A percentile compares a stretch with the other conserved stretches of the same genome.
Conservation (phyloP, 495 filamentous ascomycete species). For the Venustampulla echinocandica region DNA sequence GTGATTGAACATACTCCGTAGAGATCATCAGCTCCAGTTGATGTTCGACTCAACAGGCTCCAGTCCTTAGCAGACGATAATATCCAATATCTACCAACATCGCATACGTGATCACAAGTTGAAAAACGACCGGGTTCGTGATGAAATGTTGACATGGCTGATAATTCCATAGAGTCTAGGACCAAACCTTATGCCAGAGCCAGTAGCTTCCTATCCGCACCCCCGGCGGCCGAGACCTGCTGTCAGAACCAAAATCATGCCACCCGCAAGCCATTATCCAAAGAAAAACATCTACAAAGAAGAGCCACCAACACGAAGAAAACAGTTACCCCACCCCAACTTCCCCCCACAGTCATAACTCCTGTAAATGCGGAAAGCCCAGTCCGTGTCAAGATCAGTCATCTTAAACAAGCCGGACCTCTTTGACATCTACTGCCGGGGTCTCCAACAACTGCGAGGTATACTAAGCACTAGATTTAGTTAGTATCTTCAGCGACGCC, state of each 20-base stretch:
- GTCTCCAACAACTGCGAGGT: too few relatives aligned
- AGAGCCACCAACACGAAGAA: neutral
- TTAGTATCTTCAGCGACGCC: too few relatives aligned
- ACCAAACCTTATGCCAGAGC: conserved; percentile 7
- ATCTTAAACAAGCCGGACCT: too few relatives aligned
- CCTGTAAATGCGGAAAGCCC: conserved; percentile 4
- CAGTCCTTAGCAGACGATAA: too few relatives aligned
- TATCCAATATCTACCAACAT: too few relatives aligned
- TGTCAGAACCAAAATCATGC: conserved; percentile 3
- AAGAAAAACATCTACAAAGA: neutral
- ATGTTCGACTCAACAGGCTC: too few relatives aligned
- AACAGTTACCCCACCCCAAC: too few relatives aligned
- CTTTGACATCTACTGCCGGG: too few relatives aligned
- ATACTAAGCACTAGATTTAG: too few relatives aligned
- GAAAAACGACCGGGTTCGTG: conserved; percentile 3
- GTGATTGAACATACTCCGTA: too few relatives aligned
- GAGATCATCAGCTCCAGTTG: too few relatives aligned
- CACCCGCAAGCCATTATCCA: neutral
- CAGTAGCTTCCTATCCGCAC: neutral
- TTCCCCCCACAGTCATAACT: neutral
- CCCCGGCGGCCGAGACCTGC: neutral
- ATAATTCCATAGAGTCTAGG: conserved; percentile 11
- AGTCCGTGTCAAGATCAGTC: neutral
- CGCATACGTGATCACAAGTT: conserved; percentile 3
- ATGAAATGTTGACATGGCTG: conserved; percentile 10